Base-by-base conservation (phyloP, 345 rosid species). In the Eucalyptus albens region DNA sequence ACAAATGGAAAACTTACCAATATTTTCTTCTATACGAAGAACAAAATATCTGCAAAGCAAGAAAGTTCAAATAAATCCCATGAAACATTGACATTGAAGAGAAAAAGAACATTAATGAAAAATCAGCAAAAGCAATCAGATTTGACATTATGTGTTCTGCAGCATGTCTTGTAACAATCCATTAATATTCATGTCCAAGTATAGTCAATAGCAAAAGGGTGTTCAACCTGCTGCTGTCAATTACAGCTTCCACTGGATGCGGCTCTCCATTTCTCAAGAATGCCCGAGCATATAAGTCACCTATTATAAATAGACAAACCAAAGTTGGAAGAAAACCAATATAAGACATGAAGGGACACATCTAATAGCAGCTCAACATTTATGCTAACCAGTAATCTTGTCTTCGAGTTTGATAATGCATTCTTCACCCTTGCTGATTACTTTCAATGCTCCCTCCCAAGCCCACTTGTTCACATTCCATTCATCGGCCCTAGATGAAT, bases 401-500 rank as follows among this genome's bases (percentile, higher is more conserved):
- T 98, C 99, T 93, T 96, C 99, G 89, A 98, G 99, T 92, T 93
- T 96, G 89, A 98, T 98, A 89, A 96, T 96, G 93, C 99, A 98
- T 56, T 97, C 99, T 94, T 98, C 99, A 67, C 95, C 99, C 93
- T 95, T 98, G 94, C 98, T 95, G 88, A 95, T 88, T 86, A 98
- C 99, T 93, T 95, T 98, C 89, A 98, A 87, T 15, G 90, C 89
- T 45, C 99, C 99, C 92, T 96, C 99, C 99, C 99, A 98, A 87
- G 96, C 97, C 99, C 99, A 98, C 92, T 98, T 96, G 92, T 98
- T 97, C 53, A 98, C 99, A 88, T 98, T 91, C 99, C 99, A 98
- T 90, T 98, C 99, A 94, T 97, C 99, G 89, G 99, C 99, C 93
- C 99, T 98, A 89, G 85, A 77, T 77, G 13, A 72, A 40, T 77